These are phyloP conservation scores for Mucor racemosus DNA, from an alignment of 371 early-diverging fungal genomes.

Conservation along the genomic window DNA sequence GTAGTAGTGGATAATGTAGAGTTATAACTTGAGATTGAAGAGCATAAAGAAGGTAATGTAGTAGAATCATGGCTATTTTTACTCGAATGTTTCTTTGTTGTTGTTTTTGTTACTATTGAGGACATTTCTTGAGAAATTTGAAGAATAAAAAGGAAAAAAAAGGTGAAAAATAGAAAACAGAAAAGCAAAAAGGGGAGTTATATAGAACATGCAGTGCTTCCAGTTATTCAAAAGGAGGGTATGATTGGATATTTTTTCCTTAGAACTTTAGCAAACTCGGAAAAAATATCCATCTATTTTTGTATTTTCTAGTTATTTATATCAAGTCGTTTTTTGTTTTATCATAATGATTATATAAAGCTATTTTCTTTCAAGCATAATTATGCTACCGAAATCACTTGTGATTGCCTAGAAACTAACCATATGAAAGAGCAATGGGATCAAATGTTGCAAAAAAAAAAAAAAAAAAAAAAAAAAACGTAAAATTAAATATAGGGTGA, in stretches of 20 bases:
- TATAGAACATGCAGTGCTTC: not conserved
- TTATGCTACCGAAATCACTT: no score
- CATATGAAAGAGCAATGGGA: no score
- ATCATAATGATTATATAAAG: no score
- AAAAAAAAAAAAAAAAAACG: no score
- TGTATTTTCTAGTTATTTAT: not conserved
- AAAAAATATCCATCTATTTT: not conserved
- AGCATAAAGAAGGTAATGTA: conserved; percentile 18
- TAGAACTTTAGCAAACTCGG: conserved; percentile 1
- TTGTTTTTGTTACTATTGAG: not conserved
- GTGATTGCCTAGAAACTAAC: no score
- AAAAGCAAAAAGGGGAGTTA: not conserved
- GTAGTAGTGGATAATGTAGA: conserved; percentile 1
- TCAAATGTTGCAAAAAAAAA: no score
- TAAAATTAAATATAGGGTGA: no score
- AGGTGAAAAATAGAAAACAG: no score
- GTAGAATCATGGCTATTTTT: conserved; percentile 15
- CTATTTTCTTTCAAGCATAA: no score
- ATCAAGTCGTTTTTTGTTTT: no score
- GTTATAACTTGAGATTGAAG: conserved; percentile 18
- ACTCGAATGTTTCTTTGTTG: conserved; percentile 6
- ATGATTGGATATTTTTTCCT: conserved; percentile 1
- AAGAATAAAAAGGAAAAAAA: conserved; percentile 5
- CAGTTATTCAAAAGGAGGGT: not conserved
- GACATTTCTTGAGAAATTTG: not conserved